Conservation (phyloP, 345 rosid genomes). For the Barbarea vulgaris region DNA sequence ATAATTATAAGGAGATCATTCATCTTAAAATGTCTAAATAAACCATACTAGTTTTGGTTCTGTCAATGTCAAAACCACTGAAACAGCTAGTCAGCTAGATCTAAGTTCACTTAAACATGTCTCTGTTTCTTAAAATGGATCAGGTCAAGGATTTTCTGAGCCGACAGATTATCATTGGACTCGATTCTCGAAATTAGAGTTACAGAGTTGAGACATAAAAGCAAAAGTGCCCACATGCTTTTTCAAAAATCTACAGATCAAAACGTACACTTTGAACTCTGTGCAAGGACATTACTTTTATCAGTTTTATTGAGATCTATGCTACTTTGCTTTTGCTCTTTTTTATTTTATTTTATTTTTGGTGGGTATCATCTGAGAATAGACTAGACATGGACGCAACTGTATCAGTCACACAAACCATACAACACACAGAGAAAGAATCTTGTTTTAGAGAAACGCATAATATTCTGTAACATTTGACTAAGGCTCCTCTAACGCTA, state of each 20-base stretch:
- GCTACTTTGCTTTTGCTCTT: conserved; percentile 37
- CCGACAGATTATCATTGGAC: conserved; percentile 41
- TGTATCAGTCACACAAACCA: conserved; percentile 12
- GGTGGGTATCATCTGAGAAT: conserved; percentile 29
- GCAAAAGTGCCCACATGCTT: conserved; percentile 37
- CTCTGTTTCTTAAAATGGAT: not conserved
- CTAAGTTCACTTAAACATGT: not conserved
- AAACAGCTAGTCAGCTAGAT: conserved; percentile 6
- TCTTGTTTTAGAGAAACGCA: conserved; percentile 18
- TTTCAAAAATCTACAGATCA: conserved; percentile 30
- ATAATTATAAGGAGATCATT: not conserved
- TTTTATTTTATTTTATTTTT: not conserved
- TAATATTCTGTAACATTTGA: conserved; percentile 18
- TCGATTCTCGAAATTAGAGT: conserved; percentile 24
- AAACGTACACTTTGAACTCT: conserved; percentile 37
- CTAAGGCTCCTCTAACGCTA: conserved; percentile 30
- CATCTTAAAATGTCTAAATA: not conserved
- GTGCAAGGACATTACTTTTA: conserved; percentile 31
- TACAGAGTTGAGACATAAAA: conserved; percentile 32
- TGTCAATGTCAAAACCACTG: not conserved
- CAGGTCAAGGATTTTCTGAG: conserved; percentile 18
- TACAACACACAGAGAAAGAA: conserved; percentile 5
- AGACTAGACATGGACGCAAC: conserved; percentile 26
- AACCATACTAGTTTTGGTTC: not conserved
- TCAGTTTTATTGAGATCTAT: conserved; percentile 49